Percentiles rank a stretch among this genome's conserved stretches.
Evolutionary conservation across 106 monocot genomes (phyloP).

Genomic region (Platanthera guangdongensis): DNA sequence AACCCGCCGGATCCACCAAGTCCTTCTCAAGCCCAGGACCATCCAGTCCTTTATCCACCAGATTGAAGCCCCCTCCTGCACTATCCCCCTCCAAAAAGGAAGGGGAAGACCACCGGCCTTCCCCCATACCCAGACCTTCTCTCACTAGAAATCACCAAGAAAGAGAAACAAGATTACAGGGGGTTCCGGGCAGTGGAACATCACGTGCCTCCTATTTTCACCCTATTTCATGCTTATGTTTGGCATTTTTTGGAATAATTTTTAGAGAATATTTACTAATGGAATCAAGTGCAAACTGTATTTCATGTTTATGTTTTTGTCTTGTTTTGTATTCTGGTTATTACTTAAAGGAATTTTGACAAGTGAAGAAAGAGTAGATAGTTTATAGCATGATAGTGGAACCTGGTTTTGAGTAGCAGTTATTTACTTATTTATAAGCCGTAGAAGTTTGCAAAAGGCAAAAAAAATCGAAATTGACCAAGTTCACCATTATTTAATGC

Average conservation of each 20-base stretch:
- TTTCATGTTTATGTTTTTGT: slow-evolving; percentile 1
- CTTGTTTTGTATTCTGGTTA: not conserved
- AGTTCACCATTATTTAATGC: slow-evolving; percentile 2
- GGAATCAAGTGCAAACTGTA: not conserved
- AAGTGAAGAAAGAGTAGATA: not conserved
- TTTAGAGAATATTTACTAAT: not conserved
- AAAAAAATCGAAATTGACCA: not conserved
- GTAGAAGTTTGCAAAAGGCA: not conserved
- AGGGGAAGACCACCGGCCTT: too few relatives aligned
- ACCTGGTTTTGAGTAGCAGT: not conserved
- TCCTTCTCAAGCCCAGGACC: too few relatives aligned
- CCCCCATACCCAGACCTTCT: too few relatives aligned
- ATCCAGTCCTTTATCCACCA: too few relatives aligned
- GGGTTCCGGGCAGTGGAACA: not conserved
- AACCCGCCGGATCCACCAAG: too few relatives aligned
- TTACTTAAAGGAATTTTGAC: not conserved
- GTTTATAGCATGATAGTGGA: not conserved
- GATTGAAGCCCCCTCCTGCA: too few relatives aligned
- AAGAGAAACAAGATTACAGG: too few relatives aligned
- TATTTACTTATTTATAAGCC: not conserved
- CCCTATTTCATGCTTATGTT: not conserved
- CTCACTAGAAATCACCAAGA: too few relatives aligned
- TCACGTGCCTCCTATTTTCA: not conserved
- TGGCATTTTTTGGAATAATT: not conserved
- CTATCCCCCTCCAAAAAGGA: too few relatives aligned